These are phyloP conservation scores for Sporothrix phasma DNA, from an alignment of 2,329 filamentous ascomycete species.

Conservation along the genomic window DNA sequence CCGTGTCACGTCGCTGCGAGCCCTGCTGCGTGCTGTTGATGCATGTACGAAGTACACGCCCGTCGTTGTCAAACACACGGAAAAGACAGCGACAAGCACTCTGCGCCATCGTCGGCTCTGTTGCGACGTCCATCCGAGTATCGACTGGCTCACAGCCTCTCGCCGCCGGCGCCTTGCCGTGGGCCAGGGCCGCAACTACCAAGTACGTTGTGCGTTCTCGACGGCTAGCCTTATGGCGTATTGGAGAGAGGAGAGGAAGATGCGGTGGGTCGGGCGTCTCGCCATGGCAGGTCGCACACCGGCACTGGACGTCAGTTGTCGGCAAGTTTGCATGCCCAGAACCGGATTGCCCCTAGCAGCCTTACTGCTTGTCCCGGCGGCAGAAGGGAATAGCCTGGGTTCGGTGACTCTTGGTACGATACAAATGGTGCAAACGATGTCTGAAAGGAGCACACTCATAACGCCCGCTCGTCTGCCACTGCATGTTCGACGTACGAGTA, in stretches of 20 bases:
- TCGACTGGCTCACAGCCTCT: neutral
- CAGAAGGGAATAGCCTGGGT: neutral
- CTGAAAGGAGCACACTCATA: neutral
- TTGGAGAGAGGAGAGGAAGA: constrained; percentile 5
- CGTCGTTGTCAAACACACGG: too few species aligned
- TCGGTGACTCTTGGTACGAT: too few species aligned
- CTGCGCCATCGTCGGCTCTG: too few species aligned
- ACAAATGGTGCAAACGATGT: neutral
- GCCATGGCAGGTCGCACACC: too few species aligned
- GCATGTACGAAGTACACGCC: neutral
- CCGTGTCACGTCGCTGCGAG: neutral
- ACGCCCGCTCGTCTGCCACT: too few species aligned
- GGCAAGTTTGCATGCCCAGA: too few species aligned
- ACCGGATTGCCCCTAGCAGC: too few species aligned
- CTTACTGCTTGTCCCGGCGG: neutral
- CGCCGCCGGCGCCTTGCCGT: neutral
- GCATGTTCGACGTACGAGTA: too few species aligned
- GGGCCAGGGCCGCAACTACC: constrained; percentile 1
- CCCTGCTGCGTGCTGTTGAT: too few species aligned
- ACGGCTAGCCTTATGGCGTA: constrained; percentile 5
- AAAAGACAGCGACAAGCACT: too few species aligned
- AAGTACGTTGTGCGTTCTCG: too few species aligned
- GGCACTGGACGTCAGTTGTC: too few species aligned
- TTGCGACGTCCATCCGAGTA: neutral
- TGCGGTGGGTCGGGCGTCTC: neutral